A percentile compares a stretch with the other conserved stretches of the same genome.
Evolutionary conservation across 2,329 filamentous ascomycete genomes (phyloP).

Genomic region (Dactylellina drechsleri): DNA sequence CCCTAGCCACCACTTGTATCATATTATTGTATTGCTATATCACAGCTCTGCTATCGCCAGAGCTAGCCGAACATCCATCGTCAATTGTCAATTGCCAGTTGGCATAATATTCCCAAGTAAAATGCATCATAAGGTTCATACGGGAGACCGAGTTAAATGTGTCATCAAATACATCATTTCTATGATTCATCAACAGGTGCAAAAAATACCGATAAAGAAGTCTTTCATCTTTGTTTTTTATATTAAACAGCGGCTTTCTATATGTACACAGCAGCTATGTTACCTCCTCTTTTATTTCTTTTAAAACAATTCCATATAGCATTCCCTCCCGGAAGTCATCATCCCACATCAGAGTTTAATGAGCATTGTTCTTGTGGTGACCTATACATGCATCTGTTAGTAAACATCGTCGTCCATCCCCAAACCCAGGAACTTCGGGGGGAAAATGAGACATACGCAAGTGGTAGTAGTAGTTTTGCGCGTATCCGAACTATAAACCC

Average conservation of each 20-base stretch:
- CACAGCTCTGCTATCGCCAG: too few relatives aligned
- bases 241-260: constrained; percentile 22
- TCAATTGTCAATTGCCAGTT: neutral
- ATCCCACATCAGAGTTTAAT: constrained; percentile 69
- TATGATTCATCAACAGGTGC: too few relatives aligned
- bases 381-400: constrained; percentile 67
- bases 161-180: too few relatives aligned
- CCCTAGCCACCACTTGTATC: neutral
- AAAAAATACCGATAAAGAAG: too few relatives aligned
- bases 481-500: constrained; percentile 75
- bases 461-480: constrained; percentile 99
- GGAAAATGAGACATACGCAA: constrained; percentile 72
- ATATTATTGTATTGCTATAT: too few relatives aligned
- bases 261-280: constrained; percentile 25
- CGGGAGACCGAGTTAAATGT: too few relatives aligned
- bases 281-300: neutral
- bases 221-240: constrained; percentile 7
- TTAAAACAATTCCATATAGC: constrained; percentile 9
- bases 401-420: constrained; percentile 31
- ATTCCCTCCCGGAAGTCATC: neutral
- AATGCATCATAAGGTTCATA: too few relatives aligned
- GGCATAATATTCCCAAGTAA: too few relatives aligned
- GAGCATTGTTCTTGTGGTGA: constrained; percentile 99
- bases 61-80: neutral
- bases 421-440: too few relatives aligned